phyloP scores from a whole-genome alignment of 2,329 filamentous ascomycete genomes.

The Colletotrichum tabaci region DNA sequence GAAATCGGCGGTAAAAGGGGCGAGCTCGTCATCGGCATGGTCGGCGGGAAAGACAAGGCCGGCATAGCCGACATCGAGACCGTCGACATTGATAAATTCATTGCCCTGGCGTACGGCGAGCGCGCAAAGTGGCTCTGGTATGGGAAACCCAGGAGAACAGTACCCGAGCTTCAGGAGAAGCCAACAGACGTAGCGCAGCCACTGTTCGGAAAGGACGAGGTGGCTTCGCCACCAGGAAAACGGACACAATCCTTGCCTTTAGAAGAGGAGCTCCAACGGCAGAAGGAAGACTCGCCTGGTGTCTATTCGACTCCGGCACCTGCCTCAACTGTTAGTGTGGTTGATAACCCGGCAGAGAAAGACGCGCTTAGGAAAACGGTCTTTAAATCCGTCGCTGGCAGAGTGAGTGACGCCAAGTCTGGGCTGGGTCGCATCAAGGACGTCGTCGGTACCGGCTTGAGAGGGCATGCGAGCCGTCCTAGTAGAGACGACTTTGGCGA shows the following conservation, averaged over 20 bases:
- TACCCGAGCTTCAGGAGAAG: constrained; percentile 61
- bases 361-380: constrained; percentile 75
- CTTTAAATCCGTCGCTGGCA: constrained; percentile 84
- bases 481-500: constrained; percentile 71
- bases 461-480: constrained; percentile 67
- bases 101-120: constrained; percentile 83
- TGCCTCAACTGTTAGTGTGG: constrained; percentile 62
- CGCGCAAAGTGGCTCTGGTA: constrained; percentile 95
- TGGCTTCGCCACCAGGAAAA: constrained; percentile 57
- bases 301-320: constrained; percentile 61
- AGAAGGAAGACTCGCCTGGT: constrained; percentile 61
- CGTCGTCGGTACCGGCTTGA: constrained; percentile 76
- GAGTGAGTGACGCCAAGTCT: constrained; percentile 84
- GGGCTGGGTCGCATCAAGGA: constrained; percentile 90
- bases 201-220: constrained; percentile 71
- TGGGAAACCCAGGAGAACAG: constrained; percentile 83
- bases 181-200: constrained; percentile 62
- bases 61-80: constrained; percentile 95
- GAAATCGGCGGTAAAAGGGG: constrained; percentile 95
- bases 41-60: constrained; percentile 87
- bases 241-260: constrained; percentile 65
- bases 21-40: constrained; percentile 96
- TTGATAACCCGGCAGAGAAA: constrained; percentile 66
- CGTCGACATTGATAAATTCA: constrained; percentile 87
- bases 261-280: constrained; percentile 66